These are phyloP conservation scores for Drosera capensis DNA, from an alignment of 148 eudicot species.

Conservation along the genomic window DNA sequence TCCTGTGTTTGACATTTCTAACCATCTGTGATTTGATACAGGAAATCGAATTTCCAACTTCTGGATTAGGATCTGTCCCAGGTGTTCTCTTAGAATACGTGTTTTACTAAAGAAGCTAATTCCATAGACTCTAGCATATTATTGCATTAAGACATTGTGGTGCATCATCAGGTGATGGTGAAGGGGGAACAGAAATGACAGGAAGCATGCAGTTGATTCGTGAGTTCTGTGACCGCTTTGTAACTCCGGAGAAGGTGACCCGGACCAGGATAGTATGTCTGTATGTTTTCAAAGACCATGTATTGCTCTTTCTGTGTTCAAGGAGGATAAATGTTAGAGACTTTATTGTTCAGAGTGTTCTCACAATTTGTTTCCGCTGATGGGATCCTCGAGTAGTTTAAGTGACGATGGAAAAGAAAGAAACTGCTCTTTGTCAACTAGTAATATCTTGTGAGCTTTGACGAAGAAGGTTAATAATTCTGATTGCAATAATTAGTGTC, in stretches of 20 bases:
- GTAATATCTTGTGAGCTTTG: no score
- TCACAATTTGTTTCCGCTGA: neutral
- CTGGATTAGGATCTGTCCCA: slow-evolving; percentile 87
- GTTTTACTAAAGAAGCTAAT: neutral
- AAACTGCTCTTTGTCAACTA: no score
- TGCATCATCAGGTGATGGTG: slow-evolving; percentile 63
- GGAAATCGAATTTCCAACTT: slow-evolving; percentile 97
- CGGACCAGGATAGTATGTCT: slow-evolving; percentile 87
- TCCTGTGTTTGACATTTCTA: slow-evolving; percentile 10
- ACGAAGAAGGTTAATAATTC: no score
- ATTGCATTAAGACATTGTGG: neutral
- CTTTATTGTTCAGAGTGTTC: neutral
- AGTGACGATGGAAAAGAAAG: no score
- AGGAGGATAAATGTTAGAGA: no score
- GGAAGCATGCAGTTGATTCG: slow-evolving; percentile 88
- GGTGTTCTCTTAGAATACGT: slow-evolving; percentile 19
- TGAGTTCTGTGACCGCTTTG: slow-evolving; percentile 72
- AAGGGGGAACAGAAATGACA: slow-evolving; percentile 96
- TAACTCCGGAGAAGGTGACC: slow-evolving; percentile 54
- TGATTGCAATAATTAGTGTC: no score
- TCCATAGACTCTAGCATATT: neutral
- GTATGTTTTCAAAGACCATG: slow-evolving; percentile 10
- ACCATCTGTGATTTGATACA: slow-evolving; percentile 12
- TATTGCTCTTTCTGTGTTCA: neutral
- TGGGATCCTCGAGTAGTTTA: no score